phyloP scores from a whole-genome alignment of 1,139 yeast genomes.

The Ogataea hybrid region DNA sequence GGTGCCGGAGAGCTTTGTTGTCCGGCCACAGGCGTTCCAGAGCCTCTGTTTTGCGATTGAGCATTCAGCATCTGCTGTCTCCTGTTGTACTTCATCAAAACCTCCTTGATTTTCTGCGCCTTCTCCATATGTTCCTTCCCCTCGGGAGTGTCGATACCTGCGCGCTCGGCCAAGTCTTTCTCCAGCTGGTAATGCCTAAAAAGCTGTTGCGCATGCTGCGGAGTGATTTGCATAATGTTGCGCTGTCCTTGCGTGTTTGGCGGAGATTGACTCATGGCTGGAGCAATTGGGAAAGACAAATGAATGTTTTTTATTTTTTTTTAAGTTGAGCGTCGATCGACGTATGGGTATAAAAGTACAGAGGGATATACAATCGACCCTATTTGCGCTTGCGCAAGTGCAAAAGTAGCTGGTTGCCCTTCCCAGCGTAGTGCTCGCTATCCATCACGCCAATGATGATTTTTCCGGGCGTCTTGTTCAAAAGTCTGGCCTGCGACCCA shows the following conservation, averaged over 20 bases:
- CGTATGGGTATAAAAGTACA: background rate
- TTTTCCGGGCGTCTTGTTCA: conserved; percentile 28
- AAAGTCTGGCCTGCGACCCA: conserved; percentile 22
- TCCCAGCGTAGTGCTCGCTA: conserved; percentile 8
- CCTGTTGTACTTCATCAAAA: conserved; percentile 36
- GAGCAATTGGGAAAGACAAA: conserved; percentile 17
- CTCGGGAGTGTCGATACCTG: conserved; percentile 58
- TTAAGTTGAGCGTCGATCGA: conserved; percentile 5
- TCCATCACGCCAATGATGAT: conserved; percentile 23
- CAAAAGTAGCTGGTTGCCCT: conserved; percentile 16
- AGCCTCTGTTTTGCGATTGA: conserved; percentile 27
- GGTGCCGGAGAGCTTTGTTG: conserved; percentile 24
- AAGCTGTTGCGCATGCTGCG: conserved; percentile 57
- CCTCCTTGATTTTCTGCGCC: conserved; percentile 63
- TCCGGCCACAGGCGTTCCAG: conserved; percentile 16
- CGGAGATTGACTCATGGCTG: conserved; percentile 14
- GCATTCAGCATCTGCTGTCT: conserved; percentile 33
- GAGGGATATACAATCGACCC: background rate
- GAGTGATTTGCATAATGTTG: conserved; percentile 26
- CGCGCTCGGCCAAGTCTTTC: conserved; percentile 56
- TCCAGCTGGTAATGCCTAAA: conserved; percentile 60
- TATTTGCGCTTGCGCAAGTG: conserved; percentile 18
- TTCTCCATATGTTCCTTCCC: conserved; percentile 68
- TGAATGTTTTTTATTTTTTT: conserved; percentile 11
- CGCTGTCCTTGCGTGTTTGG: conserved; percentile 20